These are phyloP conservation scores for Orbilia javanica DNA, from an alignment of 2,329 filamentous ascomycete genomes.

Conservation along the genomic window DNA sequence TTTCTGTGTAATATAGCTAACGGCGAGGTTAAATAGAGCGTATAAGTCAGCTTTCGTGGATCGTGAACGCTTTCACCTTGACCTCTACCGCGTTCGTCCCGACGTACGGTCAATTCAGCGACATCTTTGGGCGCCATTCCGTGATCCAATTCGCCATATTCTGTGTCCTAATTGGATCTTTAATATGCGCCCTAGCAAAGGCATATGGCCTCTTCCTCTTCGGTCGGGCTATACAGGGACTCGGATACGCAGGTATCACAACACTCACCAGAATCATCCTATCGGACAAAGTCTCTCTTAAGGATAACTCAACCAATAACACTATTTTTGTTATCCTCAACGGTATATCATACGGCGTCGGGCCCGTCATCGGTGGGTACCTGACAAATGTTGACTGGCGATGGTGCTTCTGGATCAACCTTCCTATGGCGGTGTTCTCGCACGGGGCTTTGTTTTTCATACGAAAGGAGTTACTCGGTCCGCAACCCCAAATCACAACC, in stretches of 20 bases:
- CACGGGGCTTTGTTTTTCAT: slow-evolving; percentile 72
- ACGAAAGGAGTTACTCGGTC: slow-evolving; percentile 72
- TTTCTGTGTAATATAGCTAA: not conserved
- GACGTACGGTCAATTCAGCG: slow-evolving; percentile 74
- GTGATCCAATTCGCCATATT: slow-evolving; percentile 72
- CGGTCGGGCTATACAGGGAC: slow-evolving; percentile 74
- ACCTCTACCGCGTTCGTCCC: slow-evolving; percentile 77
- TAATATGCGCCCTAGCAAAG: slow-evolving; percentile 72
- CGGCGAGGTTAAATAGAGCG: slow-evolving; percentile 1
- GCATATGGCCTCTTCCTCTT: slow-evolving; percentile 73
- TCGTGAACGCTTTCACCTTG: slow-evolving; percentile 77
- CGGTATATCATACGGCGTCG: slow-evolving; percentile 73
- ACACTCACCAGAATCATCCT: slow-evolving; percentile 75
- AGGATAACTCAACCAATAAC: slow-evolving; percentile 74
- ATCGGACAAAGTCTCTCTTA: slow-evolving; percentile 74
- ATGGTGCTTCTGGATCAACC: slow-evolving; percentile 76
- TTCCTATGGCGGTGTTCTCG: slow-evolving; percentile 71
- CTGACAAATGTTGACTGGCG: slow-evolving; percentile 70
- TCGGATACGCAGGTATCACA: slow-evolving; percentile 73
- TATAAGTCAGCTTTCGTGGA: slow-evolving; percentile 67
- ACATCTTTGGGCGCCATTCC: slow-evolving; percentile 75
- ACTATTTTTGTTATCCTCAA: slow-evolving; percentile 73
- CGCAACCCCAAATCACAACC: slow-evolving; percentile 68
- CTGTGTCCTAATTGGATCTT: slow-evolving; percentile 73
- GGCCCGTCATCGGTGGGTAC: slow-evolving; percentile 73